Base-by-base conservation (phyloP, 2,329 filamentous ascomycete genomes). In the Nemania sp. region DNA sequence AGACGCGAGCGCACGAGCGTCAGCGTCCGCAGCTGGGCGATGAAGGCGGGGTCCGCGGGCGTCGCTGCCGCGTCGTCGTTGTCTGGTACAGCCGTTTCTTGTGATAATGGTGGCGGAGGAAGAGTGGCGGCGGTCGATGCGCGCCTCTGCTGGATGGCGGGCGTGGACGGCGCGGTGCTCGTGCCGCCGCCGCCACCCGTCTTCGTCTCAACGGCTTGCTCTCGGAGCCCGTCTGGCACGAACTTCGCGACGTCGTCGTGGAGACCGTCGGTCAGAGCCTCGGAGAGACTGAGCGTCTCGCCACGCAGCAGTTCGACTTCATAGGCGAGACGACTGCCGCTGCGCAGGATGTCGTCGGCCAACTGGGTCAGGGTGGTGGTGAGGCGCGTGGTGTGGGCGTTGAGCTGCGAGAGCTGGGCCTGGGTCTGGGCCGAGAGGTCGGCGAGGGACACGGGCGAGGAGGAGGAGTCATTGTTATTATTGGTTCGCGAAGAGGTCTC, bases 301-400 rank as follows among this genome's bases (percentile, higher is more conserved):
- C 93, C 93, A n/a, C 92, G 86, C 50, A 98, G 77, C 17, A 98
- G 84, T 76, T 98, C 94, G 18, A 98, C 94, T 76, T 98, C 91
- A 72, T 99, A 99, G 18, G 93, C 92, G 59, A 99, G 79, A 3
- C 94, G 85, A 65, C 91, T 92, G 25, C 93, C 91, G 70, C 91
- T 93, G 59, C 95, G 86, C 63, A 99, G 77, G 65, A 99, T 98
- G 68, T 98, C 95, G 75, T 99, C 94, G 11, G 95, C 97, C 61
- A 98, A 81, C 71, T 94, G 89, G 34, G 92, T 97, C 59, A 99
- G 82, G 47, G 88, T 90, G 55, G 83, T 87, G 13, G 92, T 92
- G 7, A 97, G 80, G 47, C 92, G 86, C 17, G 91, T 89, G 1
- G 92, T 96, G 73, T 97, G 92, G 9, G 91, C 90, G 72, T 91